Evolutionary conservation across 805 yeast species (phyloP).

Genomic region (Myxozyma nipponensis): DNA sequence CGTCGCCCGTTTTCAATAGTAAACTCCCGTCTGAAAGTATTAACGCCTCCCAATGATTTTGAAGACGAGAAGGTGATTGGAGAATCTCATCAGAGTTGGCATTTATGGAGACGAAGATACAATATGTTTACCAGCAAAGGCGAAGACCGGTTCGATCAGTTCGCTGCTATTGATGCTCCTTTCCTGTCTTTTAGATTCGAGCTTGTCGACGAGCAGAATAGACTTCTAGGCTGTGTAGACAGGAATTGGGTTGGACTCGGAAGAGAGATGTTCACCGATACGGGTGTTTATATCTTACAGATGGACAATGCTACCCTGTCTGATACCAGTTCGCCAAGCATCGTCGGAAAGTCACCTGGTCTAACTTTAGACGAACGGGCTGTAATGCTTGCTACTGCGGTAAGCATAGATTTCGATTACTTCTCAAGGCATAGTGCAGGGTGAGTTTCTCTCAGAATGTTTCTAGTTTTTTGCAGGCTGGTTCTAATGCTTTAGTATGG

Average conservation of each 20-base stretch:
- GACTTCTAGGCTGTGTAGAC: conserved; percentile 71
- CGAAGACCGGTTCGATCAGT: conserved; percentile 53
- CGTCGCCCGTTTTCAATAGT: conserved; percentile 82
- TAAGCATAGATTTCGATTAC: conserved; percentile 92
- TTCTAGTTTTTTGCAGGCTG: no score
- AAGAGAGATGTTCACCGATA: conserved; percentile 87
- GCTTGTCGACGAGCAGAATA: conserved; percentile 54
- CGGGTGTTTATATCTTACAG: conserved; percentile 84
- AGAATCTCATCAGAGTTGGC: conserved; percentile 91
- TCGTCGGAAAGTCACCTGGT: conserved; percentile 28
- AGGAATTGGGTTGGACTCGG: conserved; percentile 95
- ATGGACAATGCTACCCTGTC: conserved; percentile 63
- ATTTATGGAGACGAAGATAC: conserved; percentile 85
- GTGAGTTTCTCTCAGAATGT: no score
- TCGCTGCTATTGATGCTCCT: conserved; percentile 83
- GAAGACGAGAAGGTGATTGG: conserved; percentile 58
- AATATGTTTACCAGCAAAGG: conserved; percentile 53
- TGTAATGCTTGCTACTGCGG: conserved; percentile 77
- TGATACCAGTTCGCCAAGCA: conserved; percentile 37
- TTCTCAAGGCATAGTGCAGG: conserved; percentile 58
- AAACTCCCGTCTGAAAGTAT: conserved; percentile 77
- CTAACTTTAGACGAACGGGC: conserved; percentile 81
- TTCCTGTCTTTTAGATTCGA: conserved; percentile 85
- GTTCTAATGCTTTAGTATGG: background rate
- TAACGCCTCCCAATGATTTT: conserved; percentile 49